Percentiles rank a stretch among this genome's conserved stretches.
Evolutionary conservation across 1,284 basidiomycete genomes (phyloP).

Genomic region (Xanthoconium separans): DNA sequence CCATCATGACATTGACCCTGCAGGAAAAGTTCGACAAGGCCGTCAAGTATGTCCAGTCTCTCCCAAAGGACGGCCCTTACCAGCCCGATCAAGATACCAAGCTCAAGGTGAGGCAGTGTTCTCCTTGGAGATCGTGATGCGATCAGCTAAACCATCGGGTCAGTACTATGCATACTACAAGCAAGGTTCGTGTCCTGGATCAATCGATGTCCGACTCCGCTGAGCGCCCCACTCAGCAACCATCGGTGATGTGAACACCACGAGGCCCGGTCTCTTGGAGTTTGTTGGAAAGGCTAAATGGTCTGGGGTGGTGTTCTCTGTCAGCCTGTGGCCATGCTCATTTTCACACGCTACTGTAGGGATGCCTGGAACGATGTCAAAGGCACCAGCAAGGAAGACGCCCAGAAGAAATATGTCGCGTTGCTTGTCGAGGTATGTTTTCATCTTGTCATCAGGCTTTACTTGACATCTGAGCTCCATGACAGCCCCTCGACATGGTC

Average conservation of each 20-base stretch:
- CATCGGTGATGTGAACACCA: constrained; percentile 67
- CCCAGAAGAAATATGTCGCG: constrained; percentile 70
- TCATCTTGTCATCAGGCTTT: neutral
- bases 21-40: constrained; percentile 80
- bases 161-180: constrained; percentile 94
- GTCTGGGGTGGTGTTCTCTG: constrained; percentile 43
- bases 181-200: constrained; percentile 57
- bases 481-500: constrained; percentile 44
- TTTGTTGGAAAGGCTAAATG: constrained; percentile 85
- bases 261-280: constrained; percentile 71
- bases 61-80: constrained; percentile 79
- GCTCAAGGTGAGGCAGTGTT: constrained; percentile 55
- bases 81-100: constrained; percentile 76
- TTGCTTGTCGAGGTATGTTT: constrained; percentile 65
- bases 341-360: constrained; percentile 36
- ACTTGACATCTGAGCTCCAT: neutral
- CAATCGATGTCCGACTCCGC: neutral
- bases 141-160: constrained; percentile 10
- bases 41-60: constrained; percentile 61
- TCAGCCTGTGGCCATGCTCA: constrained; percentile 9
- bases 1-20: constrained; percentile 41
- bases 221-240: constrained; percentile 50
- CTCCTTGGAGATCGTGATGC: constrained; percentile 3
- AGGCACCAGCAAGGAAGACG: constrained; percentile 71
- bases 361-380: constrained; percentile 85